Evolutionary conservation across 306 rosid species (phyloP).

Genomic region (Parietaria judaica): DNA sequence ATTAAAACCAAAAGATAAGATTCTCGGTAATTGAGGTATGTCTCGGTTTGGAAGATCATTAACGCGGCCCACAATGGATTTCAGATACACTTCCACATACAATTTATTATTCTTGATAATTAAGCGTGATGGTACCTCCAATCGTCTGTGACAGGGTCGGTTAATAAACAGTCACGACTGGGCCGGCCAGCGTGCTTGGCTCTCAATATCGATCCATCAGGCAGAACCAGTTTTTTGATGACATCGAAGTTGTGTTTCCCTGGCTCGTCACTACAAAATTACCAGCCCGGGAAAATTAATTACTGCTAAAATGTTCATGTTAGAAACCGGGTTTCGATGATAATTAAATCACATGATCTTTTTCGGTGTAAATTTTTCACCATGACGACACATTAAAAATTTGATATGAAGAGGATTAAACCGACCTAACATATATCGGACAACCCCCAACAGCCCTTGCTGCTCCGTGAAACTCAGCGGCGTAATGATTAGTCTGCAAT

Average conservation of each 20-base stretch:
- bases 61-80: too few species aligned
- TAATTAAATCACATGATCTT: too few species aligned
- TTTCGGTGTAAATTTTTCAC: too few species aligned
- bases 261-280: slow-evolving; percentile 10
- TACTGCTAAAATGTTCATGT: neutral
- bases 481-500: slow-evolving; percentile 46
- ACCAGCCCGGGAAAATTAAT: neutral
- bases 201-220: slow-evolving; percentile 11
- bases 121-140: neutral
- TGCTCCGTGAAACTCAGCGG: slow-evolving; percentile 66
- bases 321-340: neutral
- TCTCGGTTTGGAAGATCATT: too few species aligned
- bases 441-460: slow-evolving; percentile 75
- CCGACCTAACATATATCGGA: slow-evolving; percentile 46
- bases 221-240: slow-evolving; percentile 13
- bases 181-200: slow-evolving; percentile 13
- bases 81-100: too few species aligned
- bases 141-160: slow-evolving; percentile 6
- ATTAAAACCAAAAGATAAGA: too few species aligned
- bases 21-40: too few species aligned
- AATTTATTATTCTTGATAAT: too few species aligned
- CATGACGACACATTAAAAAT: too few species aligned
- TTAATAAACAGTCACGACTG: slow-evolving; percentile 13
- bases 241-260: slow-evolving; percentile 12
- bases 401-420: neutral